Conservation (phyloP, 768 basidiomycete species). For the Rhizopogon sp. region DNA sequence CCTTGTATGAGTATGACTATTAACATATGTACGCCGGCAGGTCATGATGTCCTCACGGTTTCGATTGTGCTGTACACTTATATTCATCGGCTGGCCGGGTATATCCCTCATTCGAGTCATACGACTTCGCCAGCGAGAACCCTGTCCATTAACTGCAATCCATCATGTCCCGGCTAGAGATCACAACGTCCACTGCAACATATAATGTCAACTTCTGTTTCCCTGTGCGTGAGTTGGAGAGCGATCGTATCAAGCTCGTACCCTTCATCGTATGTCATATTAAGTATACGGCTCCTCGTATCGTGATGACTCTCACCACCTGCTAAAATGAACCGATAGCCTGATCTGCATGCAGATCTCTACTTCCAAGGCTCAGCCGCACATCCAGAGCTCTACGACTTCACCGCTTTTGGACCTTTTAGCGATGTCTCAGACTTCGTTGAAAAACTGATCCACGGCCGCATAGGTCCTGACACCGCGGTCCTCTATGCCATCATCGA, state of each 20-base stretch:
- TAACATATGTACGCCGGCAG: too few species aligned
- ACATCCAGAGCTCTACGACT: slow-evolving; percentile 37
- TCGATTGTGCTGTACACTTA: background rate
- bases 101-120: background rate
- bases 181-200: too few species aligned
- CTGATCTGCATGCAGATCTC: slow-evolving; percentile 36
- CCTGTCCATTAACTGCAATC: too few species aligned
- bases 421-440: slow-evolving; percentile 30
- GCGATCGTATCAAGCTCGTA: too few species aligned
- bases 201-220: too few species aligned
- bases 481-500: slow-evolving; percentile 53
- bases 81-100: background rate
- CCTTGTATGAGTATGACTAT: background rate
- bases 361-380: slow-evolving; percentile 31
- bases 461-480: slow-evolving; percentile 30
- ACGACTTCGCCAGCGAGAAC: too few species aligned
- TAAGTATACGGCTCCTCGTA: too few species aligned
- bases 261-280: background rate
- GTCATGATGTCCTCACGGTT: too few species aligned
- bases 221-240: too few species aligned
- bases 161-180: too few species aligned
- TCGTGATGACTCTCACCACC: background rate
- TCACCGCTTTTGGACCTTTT: slow-evolving; percentile 43
- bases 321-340: slow-evolving; percentile 25
- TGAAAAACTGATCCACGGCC: slow-evolving; percentile 27